A percentile compares a stretch with the other conserved stretches of the same genome.
Conservation (phyloP, 495 filamentous ascomycete genomes). For the Hamigera avellanea region DNA sequence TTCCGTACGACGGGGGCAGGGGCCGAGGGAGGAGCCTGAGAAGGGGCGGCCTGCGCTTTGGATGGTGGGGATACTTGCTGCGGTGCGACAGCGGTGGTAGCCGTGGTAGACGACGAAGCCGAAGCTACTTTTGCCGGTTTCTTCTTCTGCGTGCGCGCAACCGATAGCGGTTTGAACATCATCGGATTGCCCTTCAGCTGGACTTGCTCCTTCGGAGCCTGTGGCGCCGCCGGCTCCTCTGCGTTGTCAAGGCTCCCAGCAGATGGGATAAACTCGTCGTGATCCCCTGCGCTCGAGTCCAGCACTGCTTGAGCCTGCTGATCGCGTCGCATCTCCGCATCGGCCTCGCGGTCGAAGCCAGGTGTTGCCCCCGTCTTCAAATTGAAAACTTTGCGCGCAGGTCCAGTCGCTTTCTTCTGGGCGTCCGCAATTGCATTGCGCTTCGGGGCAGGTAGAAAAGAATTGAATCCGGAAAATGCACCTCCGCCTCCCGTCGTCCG, state of each 20-base stretch:
- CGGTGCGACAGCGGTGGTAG: too few species aligned
- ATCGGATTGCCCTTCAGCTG: constrained; percentile 65
- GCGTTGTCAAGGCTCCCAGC: constrained; percentile 8
- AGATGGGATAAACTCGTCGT: constrained; percentile 10
- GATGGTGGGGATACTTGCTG: not conserved
- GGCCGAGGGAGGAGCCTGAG: constrained; percentile 6
- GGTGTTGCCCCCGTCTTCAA: constrained; percentile 71
- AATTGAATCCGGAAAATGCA: constrained; percentile 67
- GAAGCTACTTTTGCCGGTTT: constrained; percentile 18
- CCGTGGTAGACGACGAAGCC: not conserved
- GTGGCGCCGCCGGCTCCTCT: constrained; percentile 4
- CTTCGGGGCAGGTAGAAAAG: constrained; percentile 82
- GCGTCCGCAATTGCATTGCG: constrained; percentile 25
- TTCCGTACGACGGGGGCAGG: constrained; percentile 20
- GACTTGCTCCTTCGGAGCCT: constrained; percentile 15
- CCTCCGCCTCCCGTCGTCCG: constrained; percentile 41
- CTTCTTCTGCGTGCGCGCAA: constrained; percentile 59
- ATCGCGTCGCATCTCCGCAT: constrained; percentile 28
- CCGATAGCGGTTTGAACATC: constrained; percentile 83
- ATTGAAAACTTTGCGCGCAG: constrained; percentile 38
- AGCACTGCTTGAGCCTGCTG: constrained; percentile 8
- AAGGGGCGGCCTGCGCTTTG: constrained; percentile 5
- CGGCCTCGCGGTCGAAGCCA: constrained; percentile 56
- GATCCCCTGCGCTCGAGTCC: constrained; percentile 3
- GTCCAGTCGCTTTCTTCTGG: constrained; percentile 19